Evolutionary conservation across 1,284 basidiomycete species (phyloP), one percentile per base, ranked within the genome.

Genomic region (Leccinum laetum): DNA sequence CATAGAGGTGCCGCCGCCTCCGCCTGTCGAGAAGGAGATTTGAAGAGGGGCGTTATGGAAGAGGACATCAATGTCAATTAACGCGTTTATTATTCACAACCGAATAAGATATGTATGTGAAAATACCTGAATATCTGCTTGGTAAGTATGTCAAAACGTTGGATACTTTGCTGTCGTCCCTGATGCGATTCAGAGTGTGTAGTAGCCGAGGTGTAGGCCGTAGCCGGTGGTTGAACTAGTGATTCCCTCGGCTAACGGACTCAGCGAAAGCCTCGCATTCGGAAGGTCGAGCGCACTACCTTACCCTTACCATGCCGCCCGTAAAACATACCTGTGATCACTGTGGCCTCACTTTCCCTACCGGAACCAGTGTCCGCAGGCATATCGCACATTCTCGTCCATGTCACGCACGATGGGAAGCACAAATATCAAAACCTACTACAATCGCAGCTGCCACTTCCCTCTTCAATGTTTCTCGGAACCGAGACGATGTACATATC

Each of bases 1-100:
- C 29, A 29, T 8, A 1, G 91, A 93, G 72, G 88, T 92, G 9
- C 90, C 89, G 4, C 87, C 91, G 0, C 91, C 90, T 1, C 90
- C 91, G 26, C 89, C 89, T 1, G 82, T 91, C 16, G 89, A 91
- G 72, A 92, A 93, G 78, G 90, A 92, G 75, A 80, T 37, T 37
- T 11, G 13, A 64, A 57, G 58, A 81, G 66, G 29, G 29, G 1
- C 29, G 29, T 29, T 29, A 1, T 29, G 29, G 29, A 2, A 2
- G 77, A 87, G 35, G 84, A 86, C 5, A 2, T 37, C 37, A 6
- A 37, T 37, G 37, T 37, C 5, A 37, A 37, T 37, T 6, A 37
- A 37, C 13, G 37, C 13, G 37, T 6, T 0, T 37, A 37, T 2
- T 37, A 37, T 37, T 37, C 37, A 37, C 37, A 37, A 37, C 37